Base-by-base conservation (phyloP, 202 grass and related monocot genomes). In the Hordeum pubiflorum region DNA sequence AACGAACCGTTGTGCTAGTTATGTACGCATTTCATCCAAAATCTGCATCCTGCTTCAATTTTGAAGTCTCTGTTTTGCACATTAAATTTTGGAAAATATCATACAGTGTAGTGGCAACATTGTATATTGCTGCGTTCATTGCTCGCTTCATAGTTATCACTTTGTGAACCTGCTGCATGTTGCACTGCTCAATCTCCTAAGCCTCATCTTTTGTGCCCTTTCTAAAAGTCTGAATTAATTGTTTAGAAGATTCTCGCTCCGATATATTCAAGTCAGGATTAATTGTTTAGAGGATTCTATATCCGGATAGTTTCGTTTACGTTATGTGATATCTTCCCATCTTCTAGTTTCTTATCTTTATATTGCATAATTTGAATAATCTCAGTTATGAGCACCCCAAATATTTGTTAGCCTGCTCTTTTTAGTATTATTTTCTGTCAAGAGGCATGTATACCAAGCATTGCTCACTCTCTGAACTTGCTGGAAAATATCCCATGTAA, bases 1-100 rank as follows among this genome's bases (percentile, higher is more conserved):
- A 72, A 79, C 74, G 67, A 88, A 74, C 76, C 68, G 22, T 92
- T 86, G 48, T 52, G 32, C 57, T 38, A 29, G 65, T 85, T 14
- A 10, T 61, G 17, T 48, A 17, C 15, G 9, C 18, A 36, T 66
- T 78, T 48, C 10, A 36, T 72, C 7, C 3, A 34, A 56, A 64
- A 46, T 66, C 69, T 41, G n/a, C 4, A 0, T 0, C 0, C 0
- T 13, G 1, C 32, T 70, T 4, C 0, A 34, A 4, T 15, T 13
- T 56, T 58, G 3, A 14, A 17, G 9, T 15, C 9, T 3, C 12
- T 3, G 6, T 74, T 55, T 38, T 29, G 39, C 5, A 0, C 15
- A 6, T 29, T 43, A 2, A 11, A 3, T 69, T 56, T 76, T 21
- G 15, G 5, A 7, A 6, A 39, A 22, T 11, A 4, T 1, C 37